Percentiles rank a stretch among this genome's conserved stretches.
Evolutionary conservation across 1,284 basidiomycete genomes (phyloP).

Genomic region (Pseudozyma hubeiensis): DNA sequence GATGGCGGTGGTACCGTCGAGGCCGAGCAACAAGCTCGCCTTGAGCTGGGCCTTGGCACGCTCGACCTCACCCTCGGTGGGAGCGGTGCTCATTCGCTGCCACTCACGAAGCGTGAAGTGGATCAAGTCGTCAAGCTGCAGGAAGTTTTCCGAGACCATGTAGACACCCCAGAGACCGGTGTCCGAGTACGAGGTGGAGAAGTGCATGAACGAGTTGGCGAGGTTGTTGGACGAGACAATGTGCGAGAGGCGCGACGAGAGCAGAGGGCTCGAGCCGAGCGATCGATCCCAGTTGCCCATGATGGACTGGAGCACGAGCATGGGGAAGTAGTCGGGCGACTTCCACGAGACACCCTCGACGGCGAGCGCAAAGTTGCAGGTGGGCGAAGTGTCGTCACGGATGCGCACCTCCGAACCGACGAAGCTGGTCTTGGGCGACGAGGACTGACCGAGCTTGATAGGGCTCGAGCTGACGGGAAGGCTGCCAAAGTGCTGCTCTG

Average conservation of each 20-base stretch:
- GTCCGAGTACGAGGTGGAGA: slow-evolving; percentile 99
- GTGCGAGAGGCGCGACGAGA: slow-evolving; percentile 91
- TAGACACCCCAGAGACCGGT: slow-evolving; percentile 99
- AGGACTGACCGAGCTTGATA: slow-evolving; percentile 80
- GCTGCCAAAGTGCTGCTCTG: slow-evolving; percentile 89
- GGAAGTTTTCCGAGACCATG: slow-evolving; percentile 84
- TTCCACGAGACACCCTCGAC: slow-evolving; percentile 98
- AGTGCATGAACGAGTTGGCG: slow-evolving; percentile 99
- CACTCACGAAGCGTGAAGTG: slow-evolving; percentile 98
- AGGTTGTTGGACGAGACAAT: slow-evolving; percentile 93
- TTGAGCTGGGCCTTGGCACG: slow-evolving; percentile 98
- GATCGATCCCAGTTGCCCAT: slow-evolving; percentile 99
- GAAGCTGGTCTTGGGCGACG: slow-evolving; percentile 76
- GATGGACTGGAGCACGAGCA: slow-evolving; percentile 98
- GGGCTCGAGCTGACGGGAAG: slow-evolving; percentile 90
- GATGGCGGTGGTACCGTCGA: slow-evolving; percentile 94
- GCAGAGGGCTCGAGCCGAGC: slow-evolving; percentile 87
- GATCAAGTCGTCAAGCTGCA: slow-evolving; percentile 88
- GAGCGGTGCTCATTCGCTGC: slow-evolving; percentile 92
- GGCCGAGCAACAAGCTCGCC: slow-evolving; percentile 86
- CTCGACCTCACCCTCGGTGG: slow-evolving; percentile 88
- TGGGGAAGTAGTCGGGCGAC: slow-evolving; percentile 98
- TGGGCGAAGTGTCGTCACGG: slow-evolving; percentile 88
- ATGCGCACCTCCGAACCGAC: slow-evolving; percentile 95
- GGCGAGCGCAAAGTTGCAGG: slow-evolving; percentile 93